phyloP scores from a whole-genome alignment of 2,329 filamentous ascomycete species.

The Aureobasidium namibiae region DNA sequence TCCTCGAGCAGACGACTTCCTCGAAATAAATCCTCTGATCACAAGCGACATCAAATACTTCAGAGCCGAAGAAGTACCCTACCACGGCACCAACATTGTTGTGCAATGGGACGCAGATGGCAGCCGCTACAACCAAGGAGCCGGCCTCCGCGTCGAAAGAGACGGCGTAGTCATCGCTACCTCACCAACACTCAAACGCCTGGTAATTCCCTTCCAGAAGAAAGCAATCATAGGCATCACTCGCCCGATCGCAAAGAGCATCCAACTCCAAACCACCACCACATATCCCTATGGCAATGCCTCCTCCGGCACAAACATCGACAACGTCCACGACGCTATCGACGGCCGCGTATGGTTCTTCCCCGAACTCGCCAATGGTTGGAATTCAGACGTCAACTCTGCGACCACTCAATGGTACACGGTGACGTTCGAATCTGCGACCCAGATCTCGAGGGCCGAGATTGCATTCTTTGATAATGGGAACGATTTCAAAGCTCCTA shows the following conservation, averaged over 20 bases:
- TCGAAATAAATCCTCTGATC: slow-evolving; percentile 35
- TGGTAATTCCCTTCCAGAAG: slow-evolving; percentile 21
- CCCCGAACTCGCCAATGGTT: slow-evolving; percentile 32
- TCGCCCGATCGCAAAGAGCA: slow-evolving; percentile 28
- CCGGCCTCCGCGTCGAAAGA: slow-evolving; percentile 29
- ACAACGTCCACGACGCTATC: slow-evolving; percentile 29
- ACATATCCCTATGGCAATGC: slow-evolving; percentile 27
- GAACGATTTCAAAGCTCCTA: slow-evolving; percentile 23
- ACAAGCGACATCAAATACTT: slow-evolving; percentile 31
- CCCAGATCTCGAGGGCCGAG: slow-evolving; percentile 25
- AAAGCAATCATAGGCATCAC: slow-evolving; percentile 22
- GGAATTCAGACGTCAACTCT: slow-evolving; percentile 26
- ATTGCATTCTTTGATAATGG: slow-evolving; percentile 30
- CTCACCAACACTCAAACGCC: slow-evolving; percentile 21
- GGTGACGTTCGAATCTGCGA: slow-evolving; percentile 29
- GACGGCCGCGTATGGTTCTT: slow-evolving; percentile 36
- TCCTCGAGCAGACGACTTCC: slow-evolving; percentile 29
- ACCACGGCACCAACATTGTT: slow-evolving; percentile 35
- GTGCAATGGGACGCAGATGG: slow-evolving; percentile 35
- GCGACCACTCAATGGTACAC: slow-evolving; percentile 29
- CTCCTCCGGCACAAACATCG: slow-evolving; percentile 21
- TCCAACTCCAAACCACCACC: slow-evolving; percentile 25
- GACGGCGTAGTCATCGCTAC: slow-evolving; percentile 28
- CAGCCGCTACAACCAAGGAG: slow-evolving; percentile 23
- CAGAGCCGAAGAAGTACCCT: slow-evolving; percentile 33